Evolutionary conservation across 441 rosid genomes (phyloP).

Genomic region (Populus hybrid): DNA sequence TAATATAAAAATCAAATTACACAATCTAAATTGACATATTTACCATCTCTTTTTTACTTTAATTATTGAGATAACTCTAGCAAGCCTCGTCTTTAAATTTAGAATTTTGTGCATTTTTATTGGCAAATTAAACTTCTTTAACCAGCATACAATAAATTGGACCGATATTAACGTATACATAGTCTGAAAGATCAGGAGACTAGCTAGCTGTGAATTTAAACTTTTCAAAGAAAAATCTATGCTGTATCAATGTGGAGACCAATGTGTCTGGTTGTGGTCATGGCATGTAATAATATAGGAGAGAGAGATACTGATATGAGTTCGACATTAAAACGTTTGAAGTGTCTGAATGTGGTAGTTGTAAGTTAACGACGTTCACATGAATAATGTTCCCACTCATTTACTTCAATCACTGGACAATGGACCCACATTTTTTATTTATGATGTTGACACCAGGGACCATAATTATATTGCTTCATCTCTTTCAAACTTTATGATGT

Average conservation of each 20-base stretch:
- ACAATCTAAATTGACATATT: too few species aligned
- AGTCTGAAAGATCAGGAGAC: background rate
- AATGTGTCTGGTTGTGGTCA: background rate
- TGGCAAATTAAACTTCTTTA: too few species aligned
- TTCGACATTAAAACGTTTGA: conserved; percentile 16
- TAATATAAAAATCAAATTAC: too few species aligned
- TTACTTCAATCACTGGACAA: conserved; percentile 29
- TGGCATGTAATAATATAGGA: conserved; percentile 9
- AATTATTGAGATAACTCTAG: too few species aligned
- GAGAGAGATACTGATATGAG: conserved; percentile 11
- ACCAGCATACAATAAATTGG: too few species aligned
- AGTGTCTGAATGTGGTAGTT: conserved; percentile 36
- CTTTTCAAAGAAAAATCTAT: background rate
- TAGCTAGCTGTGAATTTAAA: background rate
- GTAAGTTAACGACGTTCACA: conserved; percentile 40
- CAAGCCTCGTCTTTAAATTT: too few species aligned
- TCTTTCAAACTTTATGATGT: too few species aligned
- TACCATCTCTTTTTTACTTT: too few species aligned
- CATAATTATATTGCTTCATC: background rate
- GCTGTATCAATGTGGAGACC: background rate
- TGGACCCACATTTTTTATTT: conserved; percentile 39
- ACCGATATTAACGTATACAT: too few species aligned
- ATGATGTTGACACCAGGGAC: conserved; percentile 30
- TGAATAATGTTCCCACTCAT: conserved; percentile 38
- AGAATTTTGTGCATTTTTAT: too few species aligned